phyloP scores from a whole-genome alignment of 2,329 filamentous ascomycete species.

The Cladophialophora psammophila region DNA sequence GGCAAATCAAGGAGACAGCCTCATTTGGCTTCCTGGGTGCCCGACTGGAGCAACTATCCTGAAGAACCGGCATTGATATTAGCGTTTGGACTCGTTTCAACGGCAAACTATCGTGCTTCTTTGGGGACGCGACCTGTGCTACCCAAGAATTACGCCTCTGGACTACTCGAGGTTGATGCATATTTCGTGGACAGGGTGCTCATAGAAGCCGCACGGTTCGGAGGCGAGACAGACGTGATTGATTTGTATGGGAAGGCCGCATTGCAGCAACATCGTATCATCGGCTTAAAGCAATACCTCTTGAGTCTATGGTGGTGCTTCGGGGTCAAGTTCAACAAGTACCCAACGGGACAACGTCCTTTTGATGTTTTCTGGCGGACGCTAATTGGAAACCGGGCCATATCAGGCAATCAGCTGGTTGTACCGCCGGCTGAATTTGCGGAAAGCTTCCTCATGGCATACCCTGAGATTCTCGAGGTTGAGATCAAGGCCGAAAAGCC shows the following conservation, averaged over 20 bases:
- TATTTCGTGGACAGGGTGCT: neutral
- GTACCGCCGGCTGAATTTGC: neutral
- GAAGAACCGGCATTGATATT: neutral
- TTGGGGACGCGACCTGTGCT: neutral
- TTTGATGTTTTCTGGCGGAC: neutral
- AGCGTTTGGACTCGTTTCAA: neutral
- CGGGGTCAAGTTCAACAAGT: neutral
- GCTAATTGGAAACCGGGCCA: neutral
- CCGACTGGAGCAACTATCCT: slow-evolving; percentile 2
- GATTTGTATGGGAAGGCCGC: neutral
- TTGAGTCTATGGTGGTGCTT: slow-evolving; percentile 5
- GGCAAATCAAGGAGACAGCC: slow-evolving; percentile 1
- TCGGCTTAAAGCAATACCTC: neutral
- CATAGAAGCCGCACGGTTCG: neutral
- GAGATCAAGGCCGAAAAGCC: slow-evolving; percentile 4
- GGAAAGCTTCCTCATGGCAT: slow-evolving; percentile 3
- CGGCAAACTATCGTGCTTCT: slow-evolving; percentile 1
- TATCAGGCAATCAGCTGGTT: neutral
- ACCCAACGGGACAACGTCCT: neutral
- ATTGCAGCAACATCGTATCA: neutral
- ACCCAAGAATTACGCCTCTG: neutral
- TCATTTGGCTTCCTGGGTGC: neutral
- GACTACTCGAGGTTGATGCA: slow-evolving; percentile 2
- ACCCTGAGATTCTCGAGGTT: slow-evolving; percentile 7
- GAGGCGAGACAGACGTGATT: neutral